Base-by-base conservation (phyloP, 148 eudicot species). In the Spergularia marina region DNA sequence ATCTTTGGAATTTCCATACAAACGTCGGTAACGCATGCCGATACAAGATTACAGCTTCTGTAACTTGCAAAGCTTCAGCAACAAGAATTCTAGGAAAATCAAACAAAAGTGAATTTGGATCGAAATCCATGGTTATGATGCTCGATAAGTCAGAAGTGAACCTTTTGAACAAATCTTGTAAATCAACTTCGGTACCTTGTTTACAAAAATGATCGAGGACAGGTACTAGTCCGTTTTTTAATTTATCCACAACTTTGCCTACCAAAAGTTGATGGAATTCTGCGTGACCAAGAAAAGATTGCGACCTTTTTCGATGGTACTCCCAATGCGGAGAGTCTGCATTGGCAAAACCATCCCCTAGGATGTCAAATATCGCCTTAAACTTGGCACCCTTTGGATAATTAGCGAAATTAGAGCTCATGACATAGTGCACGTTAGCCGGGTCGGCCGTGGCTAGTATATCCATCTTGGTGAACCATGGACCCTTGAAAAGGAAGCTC, bases 331-430 rank as follows among this genome's bases (percentile, higher is more conserved):
- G 82, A 7, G 30, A 30, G 53, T 87, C 90, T 0, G 85, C 59
- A 56, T 87, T 87, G 76, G 84, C 80, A 54, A 89, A 85, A 55
- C 90, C 93, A n/a, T 84, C 84, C 56, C 93, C 90, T 52, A 84
- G 64, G 30, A 84, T 53, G 5, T 89, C 87, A 12, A 87, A 82
- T 0, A 83, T 82, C 62, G 85, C 82, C 14, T 41, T 59, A 72
- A 84, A 82, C 53, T 74, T 58, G 6, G 79, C 61, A 8, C 89
- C 89, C 65, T 89, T 89, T 1, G 80, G 85, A 60, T 84, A 89
- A 61, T 87, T 89, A 12, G 12, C 20, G 53, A 85, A 86, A 54
- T 84, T 84, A 25, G 79, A 72, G 77, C 87, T 87, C 83, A 83
- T 77, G 10, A 89, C 74, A 59, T 87, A 76, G 74, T 87, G 86